Conservation (phyloP, 2,329 filamentous ascomycete species). For the Volutella citrinella region DNA sequence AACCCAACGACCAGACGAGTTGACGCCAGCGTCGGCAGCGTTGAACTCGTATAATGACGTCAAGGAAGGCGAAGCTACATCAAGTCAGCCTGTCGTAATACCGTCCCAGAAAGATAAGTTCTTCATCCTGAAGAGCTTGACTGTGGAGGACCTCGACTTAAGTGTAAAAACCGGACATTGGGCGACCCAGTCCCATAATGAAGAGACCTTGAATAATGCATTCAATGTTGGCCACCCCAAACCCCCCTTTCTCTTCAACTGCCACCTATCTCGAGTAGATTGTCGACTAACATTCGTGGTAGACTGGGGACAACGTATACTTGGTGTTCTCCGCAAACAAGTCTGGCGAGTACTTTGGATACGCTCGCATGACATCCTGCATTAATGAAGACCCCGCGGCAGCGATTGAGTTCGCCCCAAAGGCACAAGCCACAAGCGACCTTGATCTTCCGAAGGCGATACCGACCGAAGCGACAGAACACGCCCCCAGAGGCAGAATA, state of each 20-base stretch:
- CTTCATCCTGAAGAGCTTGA: constrained; percentile 91
- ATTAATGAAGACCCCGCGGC: constrained; percentile 75
- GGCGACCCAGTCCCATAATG: constrained; percentile 94
- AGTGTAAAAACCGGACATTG: constrained; percentile 87
- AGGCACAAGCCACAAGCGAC: constrained; percentile 55
- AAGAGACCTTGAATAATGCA: constrained; percentile 76
- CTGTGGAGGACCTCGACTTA: constrained; percentile 82
- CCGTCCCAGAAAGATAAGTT: constrained; percentile 67
- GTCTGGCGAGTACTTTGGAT: constrained; percentile 95
- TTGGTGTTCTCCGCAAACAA: constrained; percentile 96
- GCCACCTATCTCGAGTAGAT: no score
- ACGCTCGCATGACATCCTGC: constrained; percentile 82
- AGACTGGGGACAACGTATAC: constrained; percentile 82
- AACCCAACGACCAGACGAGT: constrained; percentile 12
- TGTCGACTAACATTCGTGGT: constrained; percentile 6
- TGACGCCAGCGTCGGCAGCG: constrained; percentile 7
- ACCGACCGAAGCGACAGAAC: constrained; percentile 72
- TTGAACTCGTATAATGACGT: constrained; percentile 1
- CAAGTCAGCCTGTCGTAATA: no score
- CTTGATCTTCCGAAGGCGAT: constrained; percentile 76
- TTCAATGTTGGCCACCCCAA: constrained; percentile 63
- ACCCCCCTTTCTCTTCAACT: background rate
- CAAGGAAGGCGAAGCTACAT: constrained; percentile 7
- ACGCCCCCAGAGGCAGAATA: constrained; percentile 77
- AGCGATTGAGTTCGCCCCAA: constrained; percentile 66